A percentile compares a stretch with the other conserved stretches of the same genome.
Evolutionary conservation across 1,284 basidiomycete genomes (phyloP).

Genomic region (Pseudozyma sp.): DNA sequence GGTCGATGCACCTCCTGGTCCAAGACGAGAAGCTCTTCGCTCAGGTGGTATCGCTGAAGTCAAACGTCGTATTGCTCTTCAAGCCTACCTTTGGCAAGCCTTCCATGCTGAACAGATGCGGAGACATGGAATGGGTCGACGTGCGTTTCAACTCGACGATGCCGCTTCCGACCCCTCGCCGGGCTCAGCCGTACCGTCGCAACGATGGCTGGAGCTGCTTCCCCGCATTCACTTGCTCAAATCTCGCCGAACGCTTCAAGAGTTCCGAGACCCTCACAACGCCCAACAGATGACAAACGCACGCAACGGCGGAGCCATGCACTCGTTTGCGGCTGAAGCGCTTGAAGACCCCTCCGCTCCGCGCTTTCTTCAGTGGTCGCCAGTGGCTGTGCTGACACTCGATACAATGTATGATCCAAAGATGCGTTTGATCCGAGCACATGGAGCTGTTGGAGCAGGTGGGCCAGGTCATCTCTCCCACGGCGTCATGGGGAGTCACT

Average conservation of each 20-base stretch:
- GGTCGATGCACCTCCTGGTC: conserved; percentile 36
- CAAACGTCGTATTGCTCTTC: conserved; percentile 44
- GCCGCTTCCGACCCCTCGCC: conserved; percentile 4
- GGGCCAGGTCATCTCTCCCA: conserved; percentile 30
- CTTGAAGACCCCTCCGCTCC: conserved; percentile 34
- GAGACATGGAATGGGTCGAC: conserved; percentile 45
- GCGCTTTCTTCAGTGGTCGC: conserved; percentile 26
- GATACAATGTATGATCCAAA: conserved; percentile 46
- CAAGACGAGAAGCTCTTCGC: conserved; percentile 19
- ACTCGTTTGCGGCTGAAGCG: conserved; percentile 38
- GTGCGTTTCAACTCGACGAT: conserved; percentile 53
- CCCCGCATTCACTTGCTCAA: conserved; percentile 47
- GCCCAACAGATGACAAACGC: conserved; percentile 50
- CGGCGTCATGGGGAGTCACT: conserved; percentile 56
- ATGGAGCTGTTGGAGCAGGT: conserved; percentile 47
- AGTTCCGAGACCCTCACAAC: conserved; percentile 51
- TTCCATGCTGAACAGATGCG: conserved; percentile 59
- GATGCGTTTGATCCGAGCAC: conserved; percentile 47
- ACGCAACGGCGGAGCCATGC: conserved; percentile 49
- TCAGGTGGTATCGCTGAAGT: conserved; percentile 36
- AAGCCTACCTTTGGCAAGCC: conserved; percentile 57
- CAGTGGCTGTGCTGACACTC: conserved; percentile 45
- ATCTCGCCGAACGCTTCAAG: conserved; percentile 29
- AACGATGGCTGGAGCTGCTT: conserved; percentile 24
- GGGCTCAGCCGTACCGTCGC: not conserved